phyloP scores from a whole-genome alignment of 345 rosid genomes.

The Euphorbia peplus region DNA sequence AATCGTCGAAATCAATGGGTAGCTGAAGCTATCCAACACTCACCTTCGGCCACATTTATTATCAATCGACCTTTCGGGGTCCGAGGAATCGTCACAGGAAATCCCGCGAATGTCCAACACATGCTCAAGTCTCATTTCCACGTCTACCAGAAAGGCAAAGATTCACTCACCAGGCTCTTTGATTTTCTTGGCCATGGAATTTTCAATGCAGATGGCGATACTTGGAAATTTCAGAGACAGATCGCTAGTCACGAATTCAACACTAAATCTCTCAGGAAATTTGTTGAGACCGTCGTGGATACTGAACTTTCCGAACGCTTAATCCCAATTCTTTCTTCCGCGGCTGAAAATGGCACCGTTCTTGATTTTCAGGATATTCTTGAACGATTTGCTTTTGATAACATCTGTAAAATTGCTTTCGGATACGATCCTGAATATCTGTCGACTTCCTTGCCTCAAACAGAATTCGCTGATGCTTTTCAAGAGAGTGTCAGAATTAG shows the following conservation, averaged over 20 bases:
- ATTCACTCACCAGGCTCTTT: constrained; percentile 21
- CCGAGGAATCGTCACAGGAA: constrained; percentile 43
- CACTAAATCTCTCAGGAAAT: constrained; percentile 62
- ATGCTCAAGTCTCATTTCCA: constrained; percentile 60
- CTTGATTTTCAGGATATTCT: constrained; percentile 60
- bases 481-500: constrained; percentile 42
- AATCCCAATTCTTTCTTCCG: constrained; percentile 47
- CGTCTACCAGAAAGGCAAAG: constrained; percentile 50
- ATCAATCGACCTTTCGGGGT: constrained; percentile 37
- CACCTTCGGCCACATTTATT: constrained; percentile 51
- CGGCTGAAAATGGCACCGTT: constrained; percentile 24
- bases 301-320: constrained; percentile 52
- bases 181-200: constrained; percentile 76
- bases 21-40: constrained; percentile 39
- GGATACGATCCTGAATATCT: constrained; percentile 61
- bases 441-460: constrained; percentile 38
- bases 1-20: constrained; percentile 52
- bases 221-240: constrained; percentile 71
- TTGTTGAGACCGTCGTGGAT: constrained; percentile 51
- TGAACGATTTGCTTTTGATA: constrained; percentile 67
- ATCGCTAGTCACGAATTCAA: constrained; percentile 74
- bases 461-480: constrained; percentile 42
- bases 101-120: constrained; percentile 58
- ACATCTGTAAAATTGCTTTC: constrained; percentile 66
- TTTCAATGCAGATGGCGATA: constrained; percentile 58